These are phyloP conservation scores for Leucogyrophana mollusca DNA, from an alignment of 768 basidiomycete genomes.

Conservation along the genomic window DNA sequence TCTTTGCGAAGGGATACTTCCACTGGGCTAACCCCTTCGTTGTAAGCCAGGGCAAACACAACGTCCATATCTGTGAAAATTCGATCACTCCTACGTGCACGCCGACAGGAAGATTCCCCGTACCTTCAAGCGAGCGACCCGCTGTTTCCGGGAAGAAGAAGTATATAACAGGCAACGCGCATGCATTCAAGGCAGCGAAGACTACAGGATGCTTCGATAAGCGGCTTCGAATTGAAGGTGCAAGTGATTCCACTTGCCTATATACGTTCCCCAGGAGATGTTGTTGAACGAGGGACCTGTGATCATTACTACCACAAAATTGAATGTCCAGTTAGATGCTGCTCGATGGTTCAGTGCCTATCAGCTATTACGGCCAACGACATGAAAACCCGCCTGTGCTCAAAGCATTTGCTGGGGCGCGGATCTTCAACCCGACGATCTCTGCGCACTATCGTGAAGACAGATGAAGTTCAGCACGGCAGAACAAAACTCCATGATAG, in stretches of 20 bases:
- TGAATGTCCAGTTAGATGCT: conserved; percentile 1
- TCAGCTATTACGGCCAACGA: background rate
- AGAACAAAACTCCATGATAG: background rate
- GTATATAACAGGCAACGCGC: conserved; percentile 36
- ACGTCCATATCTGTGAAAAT: conserved; percentile 17
- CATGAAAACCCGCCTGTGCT: conserved; percentile 11
- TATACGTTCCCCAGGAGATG: background rate
- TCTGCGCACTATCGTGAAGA: conserved; percentile 23
- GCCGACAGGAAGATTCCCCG: conserved; percentile 42
- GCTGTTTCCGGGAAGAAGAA: conserved; percentile 76
- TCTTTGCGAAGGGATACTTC: conserved; percentile 31
- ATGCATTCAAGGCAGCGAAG: too few species aligned
- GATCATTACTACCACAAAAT: background rate
- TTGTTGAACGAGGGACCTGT: background rate
- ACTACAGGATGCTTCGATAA: background rate
- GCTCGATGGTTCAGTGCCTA: background rate
- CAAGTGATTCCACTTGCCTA: conserved; percentile 12
- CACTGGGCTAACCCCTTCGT: conserved; percentile 32
- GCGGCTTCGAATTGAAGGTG: too few species aligned
- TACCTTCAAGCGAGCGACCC: conserved; percentile 63
- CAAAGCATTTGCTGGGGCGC: conserved; percentile 26
- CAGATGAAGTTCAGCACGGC: background rate
- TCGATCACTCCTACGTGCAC: too few species aligned
- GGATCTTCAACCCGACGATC: conserved; percentile 22
- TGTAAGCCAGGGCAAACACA: conserved; percentile 32